Evolutionary conservation across 1,139 yeast genomes (phyloP).

Genomic region (Hanseniaspora uvarum): DNA sequence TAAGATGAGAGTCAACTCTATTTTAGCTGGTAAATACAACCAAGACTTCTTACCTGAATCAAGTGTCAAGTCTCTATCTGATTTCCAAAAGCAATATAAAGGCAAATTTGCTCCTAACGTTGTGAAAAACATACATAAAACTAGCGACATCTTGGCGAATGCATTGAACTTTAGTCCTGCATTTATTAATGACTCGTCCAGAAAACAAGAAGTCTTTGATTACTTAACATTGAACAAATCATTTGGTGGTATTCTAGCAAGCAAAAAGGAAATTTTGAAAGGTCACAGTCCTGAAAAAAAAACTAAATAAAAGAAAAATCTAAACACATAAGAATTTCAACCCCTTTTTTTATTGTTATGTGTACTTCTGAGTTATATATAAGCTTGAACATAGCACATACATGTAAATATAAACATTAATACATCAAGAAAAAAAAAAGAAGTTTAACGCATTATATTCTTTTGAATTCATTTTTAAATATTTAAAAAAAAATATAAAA

Average conservation of each 20-base stretch:
- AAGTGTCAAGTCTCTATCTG: background rate
- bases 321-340: no score
- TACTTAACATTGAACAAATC: conserved; percentile 9
- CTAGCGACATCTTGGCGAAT: conserved; percentile 3
- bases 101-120: conserved; percentile 17
- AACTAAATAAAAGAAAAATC: background rate
- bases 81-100: conserved; percentile 8
- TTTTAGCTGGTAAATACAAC: conserved; percentile 9
- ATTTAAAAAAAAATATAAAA: background rate
- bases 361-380: background rate
- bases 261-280: conserved; percentile 3
- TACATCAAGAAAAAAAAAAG: background rate
- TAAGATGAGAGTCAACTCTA: conserved; percentile 7
- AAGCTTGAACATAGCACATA: background rate
- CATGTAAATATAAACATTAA: conserved; percentile 1
- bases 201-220: conserved; percentile 13
- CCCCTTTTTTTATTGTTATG: background rate
- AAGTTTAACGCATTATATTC: no score
- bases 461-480: background rate
- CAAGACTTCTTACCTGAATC: conserved; percentile 8
- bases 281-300: conserved; percentile 13
- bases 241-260: conserved; percentile 8
- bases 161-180: conserved; percentile 15
- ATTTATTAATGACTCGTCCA: conserved; percentile 3
- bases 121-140: conserved; percentile 12